Evolutionary conservation across 495 filamentous ascomycete species (phyloP), one percentile per base, ranked within the genome.

Genomic region (Neurospora sp.): DNA sequence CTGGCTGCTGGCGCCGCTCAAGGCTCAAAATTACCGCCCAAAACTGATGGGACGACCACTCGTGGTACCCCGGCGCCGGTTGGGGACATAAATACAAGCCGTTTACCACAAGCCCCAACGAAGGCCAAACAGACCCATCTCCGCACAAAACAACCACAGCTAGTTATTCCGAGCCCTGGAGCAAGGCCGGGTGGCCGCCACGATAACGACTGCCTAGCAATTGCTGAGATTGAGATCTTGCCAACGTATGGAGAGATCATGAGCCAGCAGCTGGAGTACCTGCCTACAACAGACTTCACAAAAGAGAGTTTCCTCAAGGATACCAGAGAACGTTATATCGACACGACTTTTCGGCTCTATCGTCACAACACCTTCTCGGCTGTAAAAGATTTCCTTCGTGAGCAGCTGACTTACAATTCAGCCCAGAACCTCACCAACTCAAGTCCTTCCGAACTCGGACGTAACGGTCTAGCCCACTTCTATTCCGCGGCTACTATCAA

Each of bases 261-360:
- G 3, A 86, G 84, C 31, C 61, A 75, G 16, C 81, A 85, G 3
- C 73, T 76, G 1, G 89, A 92, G 72, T 94, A 90, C 75, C 79
- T 93, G 0, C 92, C 92, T 5, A 76, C 78, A 8, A 86, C 79
- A 2, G 84, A 91, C 73, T 74, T 78, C 8, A 70, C 75, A 0
- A 81, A 85, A 39, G 84, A 85, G 72, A 89, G 93, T 77, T 76
- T 88, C 5, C 76, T 81, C 14, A 89, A 87, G 4, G 71, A 76
- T 20, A 61, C 53, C 6, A 81, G 91, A 4, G 78, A 79, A 2
- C 86, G 91, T 1, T 83, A 92, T 3, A 78, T 95, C 4, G 91
- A 95, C 74, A 80, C 88, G 61, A 87, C 92, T 73, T 93, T 94
- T 72, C 84, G 91, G 17, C 84, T 93, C 3, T 79, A 92, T 7